phyloP scores from a whole-genome alignment of 2,329 filamentous ascomycete species.

The Uncinocarpus reesii region DNA sequence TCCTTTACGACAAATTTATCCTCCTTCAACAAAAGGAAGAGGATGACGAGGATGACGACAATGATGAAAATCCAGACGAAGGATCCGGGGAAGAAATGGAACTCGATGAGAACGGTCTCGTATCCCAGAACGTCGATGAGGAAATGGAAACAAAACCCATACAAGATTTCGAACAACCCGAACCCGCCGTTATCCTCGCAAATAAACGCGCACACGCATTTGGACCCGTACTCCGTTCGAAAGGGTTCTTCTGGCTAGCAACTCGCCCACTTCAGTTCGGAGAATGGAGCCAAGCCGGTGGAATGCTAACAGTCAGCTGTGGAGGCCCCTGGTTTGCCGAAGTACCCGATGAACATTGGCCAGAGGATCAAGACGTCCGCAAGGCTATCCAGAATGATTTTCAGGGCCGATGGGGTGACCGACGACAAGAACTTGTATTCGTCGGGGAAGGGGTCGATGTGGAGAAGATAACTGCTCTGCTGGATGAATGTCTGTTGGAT shows the following conservation, averaged over 20 bases:
- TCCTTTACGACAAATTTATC: slow-evolving; percentile 39
- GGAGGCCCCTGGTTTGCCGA: slow-evolving; percentile 49
- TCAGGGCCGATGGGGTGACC: slow-evolving; percentile 52
- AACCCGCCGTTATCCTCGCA: slow-evolving; percentile 26
- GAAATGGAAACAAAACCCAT: slow-evolving; percentile 18
- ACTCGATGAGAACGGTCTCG: slow-evolving; percentile 19
- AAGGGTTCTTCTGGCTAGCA: slow-evolving; percentile 39
- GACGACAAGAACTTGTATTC: slow-evolving; percentile 62
- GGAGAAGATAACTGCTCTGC: slow-evolving; percentile 35
- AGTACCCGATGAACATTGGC: slow-evolving; percentile 44
- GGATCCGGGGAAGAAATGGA: slow-evolving; percentile 23
- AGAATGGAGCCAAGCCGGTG: slow-evolving; percentile 39
- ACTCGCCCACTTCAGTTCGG: slow-evolving; percentile 35
- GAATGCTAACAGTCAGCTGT: slow-evolving; percentile 35
- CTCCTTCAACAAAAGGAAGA: slow-evolving; percentile 31
- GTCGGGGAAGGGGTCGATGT: slow-evolving; percentile 57
- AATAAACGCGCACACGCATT: slow-evolving; percentile 35
- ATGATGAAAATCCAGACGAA: slow-evolving; percentile 3
- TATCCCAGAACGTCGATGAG: slow-evolving; percentile 14
- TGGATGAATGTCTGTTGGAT: slow-evolving; percentile 51
- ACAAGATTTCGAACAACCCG: slow-evolving; percentile 26
- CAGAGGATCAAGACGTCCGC: slow-evolving; percentile 40
- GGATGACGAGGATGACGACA: slow-evolving; percentile 21
- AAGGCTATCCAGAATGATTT: slow-evolving; percentile 44
- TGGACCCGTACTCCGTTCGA: slow-evolving; percentile 33